phyloP scores from a whole-genome alignment of 148 eudicot species.

The Pharnaceum exiguum region DNA sequence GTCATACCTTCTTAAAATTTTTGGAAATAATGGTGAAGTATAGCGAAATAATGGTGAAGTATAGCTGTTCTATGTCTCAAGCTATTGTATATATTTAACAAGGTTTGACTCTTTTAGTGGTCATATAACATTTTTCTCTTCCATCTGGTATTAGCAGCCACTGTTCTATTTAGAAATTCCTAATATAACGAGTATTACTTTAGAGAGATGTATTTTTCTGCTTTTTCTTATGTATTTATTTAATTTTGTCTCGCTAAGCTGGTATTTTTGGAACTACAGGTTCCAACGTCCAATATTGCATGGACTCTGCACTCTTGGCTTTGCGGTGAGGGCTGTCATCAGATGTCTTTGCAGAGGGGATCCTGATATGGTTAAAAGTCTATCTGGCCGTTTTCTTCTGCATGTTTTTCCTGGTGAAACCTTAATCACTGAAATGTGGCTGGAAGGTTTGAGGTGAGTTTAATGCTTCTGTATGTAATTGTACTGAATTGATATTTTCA shows the following conservation, averaged over 20 bases:
- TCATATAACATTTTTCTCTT: too few species aligned
- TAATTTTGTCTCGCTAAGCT: background rate
- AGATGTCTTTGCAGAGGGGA: conserved; percentile 75
- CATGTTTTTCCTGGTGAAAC: conserved; percentile 94
- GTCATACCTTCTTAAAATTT: too few species aligned
- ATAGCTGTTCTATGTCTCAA: too few species aligned
- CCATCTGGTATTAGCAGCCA: too few species aligned
- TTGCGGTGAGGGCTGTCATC: conserved; percentile 75
- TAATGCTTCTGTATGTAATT: background rate
- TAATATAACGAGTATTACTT: too few species aligned
- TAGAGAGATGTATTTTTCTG: too few species aligned
- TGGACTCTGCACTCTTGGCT: conserved; percentile 88
- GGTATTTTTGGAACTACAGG: conserved; percentile 32
- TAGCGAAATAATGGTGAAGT: too few species aligned
- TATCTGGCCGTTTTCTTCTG: conserved; percentile 74
- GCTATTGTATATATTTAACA: too few species aligned
- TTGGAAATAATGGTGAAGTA: too few species aligned
- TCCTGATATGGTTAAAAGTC: conserved; percentile 53
- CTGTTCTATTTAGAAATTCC: too few species aligned
- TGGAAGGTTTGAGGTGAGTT: conserved; percentile 65
- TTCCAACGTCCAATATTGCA: conserved; percentile 87
- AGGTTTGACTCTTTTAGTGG: too few species aligned
- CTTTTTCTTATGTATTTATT: too few species aligned
- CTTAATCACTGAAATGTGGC: conserved; percentile 92
- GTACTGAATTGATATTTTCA: background rate